Base-by-base conservation (phyloP, 2,329 filamentous ascomycete species). In the Colletotrichum aenigma region DNA sequence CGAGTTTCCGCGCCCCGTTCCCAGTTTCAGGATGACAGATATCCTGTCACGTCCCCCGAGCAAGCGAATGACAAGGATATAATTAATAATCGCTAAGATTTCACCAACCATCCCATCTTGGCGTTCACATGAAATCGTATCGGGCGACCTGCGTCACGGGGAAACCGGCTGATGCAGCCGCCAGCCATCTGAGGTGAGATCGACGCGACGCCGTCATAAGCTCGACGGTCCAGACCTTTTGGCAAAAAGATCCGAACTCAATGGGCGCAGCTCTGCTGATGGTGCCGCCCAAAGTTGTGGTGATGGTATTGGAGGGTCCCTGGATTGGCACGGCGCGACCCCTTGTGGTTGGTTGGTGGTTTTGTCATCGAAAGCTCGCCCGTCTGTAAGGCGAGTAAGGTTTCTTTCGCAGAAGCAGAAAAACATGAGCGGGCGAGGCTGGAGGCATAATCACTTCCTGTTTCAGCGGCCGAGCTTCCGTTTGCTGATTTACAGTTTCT, bases 401-500 rank as follows among this genome's bases (percentile, higher is more conserved):
- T 58, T 43, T 43, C 5, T n/a, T 10, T 10, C 28, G 9, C 24
- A n/a, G 48, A 26, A 21, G 21, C n/a, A 32, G n/a, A 43, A n/a
- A 43, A 43, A 43, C 38, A 43, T 43, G 38, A 43, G 16, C 55
- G 32, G 9, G 15, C 61, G 56, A 58, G 26, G 72, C 52, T 34
- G 32, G 38, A 65, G 62, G 68, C 68, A 52, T 43, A 62, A 30
- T 60, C 26, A 36, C 38, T 16, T 24, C 24, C 48, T 56, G 72
- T 72, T 75, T 62, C 68, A 72, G 68, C 18, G 38, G 16, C 62
- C 26, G 68, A 36, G 61, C 36, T 36, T 66, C 55, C 36, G 38
- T 71, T 30, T 62, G 38, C 30, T 58, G 62, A 64, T 67, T 75
- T 72, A 72, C 73, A 67, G 38, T 72, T 75, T 55, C 21, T 38